Percentiles rank a stretch among this genome's conserved stretches.
These are phyloP conservation scores for Phaeomoniella chlamydospora DNA, from an alignment of 2,329 filamentous ascomycete species.

Conservation along the genomic window DNA sequence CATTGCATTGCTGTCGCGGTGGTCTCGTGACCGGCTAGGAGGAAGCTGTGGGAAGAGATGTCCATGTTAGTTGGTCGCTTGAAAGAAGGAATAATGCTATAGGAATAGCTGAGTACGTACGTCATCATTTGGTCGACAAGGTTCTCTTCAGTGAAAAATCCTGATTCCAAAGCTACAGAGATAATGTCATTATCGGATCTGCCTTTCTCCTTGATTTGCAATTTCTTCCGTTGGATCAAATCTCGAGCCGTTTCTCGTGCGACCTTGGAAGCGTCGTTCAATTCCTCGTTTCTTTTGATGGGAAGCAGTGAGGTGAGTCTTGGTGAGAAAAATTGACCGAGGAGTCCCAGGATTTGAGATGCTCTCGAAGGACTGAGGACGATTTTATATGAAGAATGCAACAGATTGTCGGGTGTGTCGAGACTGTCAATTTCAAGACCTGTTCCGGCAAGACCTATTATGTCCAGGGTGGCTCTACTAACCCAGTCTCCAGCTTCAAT, in stretches of 20 bases:
- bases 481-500: constrained; percentile 50
- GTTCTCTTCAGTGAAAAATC: constrained; percentile 61
- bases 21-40: constrained; percentile 45
- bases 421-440: constrained; percentile 58
- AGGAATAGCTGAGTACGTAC: background rate
- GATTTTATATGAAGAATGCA: constrained; percentile 42
- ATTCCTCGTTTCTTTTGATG: constrained; percentile 52
- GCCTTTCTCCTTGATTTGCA: constrained; percentile 30
- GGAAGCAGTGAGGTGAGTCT: constrained; percentile 52
- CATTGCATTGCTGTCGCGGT: constrained; percentile 15
- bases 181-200: constrained; percentile 57
- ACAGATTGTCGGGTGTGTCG: constrained; percentile 41
- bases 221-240: constrained; percentile 58
- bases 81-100: background rate
- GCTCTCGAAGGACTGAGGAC: constrained; percentile 40
- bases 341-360: constrained; percentile 40
- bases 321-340: constrained; percentile 48
- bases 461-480: constrained; percentile 56
- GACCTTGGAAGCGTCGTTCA: constrained; percentile 38
- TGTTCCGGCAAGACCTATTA: constrained; percentile 59
- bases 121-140: constrained; percentile 87
- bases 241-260: constrained; percentile 54
- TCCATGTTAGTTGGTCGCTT: background rate
- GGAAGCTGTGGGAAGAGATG: constrained; percentile 35
- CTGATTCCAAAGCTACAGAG: constrained; percentile 63